Base-by-base conservation (phyloP, 1,284 basidiomycete genomes). In the Dichomitus squalens region DNA sequence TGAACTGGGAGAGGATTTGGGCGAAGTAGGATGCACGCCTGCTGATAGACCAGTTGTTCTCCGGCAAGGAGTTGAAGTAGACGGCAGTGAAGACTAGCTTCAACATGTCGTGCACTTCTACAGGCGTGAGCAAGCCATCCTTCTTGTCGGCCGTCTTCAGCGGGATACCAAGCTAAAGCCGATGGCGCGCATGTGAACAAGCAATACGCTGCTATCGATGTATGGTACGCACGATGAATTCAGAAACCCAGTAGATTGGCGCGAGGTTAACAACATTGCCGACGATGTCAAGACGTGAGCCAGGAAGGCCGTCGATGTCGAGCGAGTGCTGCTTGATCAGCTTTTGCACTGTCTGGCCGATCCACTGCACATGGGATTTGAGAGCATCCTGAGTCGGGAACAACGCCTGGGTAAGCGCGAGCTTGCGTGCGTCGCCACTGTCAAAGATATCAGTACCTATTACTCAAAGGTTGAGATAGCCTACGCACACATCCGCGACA, bases 181-280 rank as follows among this genome's bases (percentile, higher is more conserved):
- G 2, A 29, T 11, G n/a, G n/a, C 7, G 1, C n/a, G 33, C 3
- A 8, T 57, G 25, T 55, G 31, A 14, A 49, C 21, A n/a, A 8
- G 11, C 7, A 5, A 14, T 6, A 53, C 44, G 41, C 33, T 31
- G 29, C 29, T 5, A 31, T 11, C 11, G 11, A 11, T 39, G 20
- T 4, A 38, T 27, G 29, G 20, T 38, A 74, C 87, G 60, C 59
- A 90, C 87, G 49, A 91, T 73, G 56, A 82, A 71, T 56, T 84
- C 76, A 3, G 83, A 79, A 27, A 88, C 76, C 86, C 86, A 92
- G 62, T 84, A 77, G 11, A 90, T 73, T 0, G 89, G 86, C 39
- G 86, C 66, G 34, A 82, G 70, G 65, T 91, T 89, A 70, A 89
- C 79, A 21, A 93, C 88, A 63, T 93, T 86, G 47, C 79, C 77